phyloP scores from a whole-genome alignment of 768 basidiomycete species.

The Aureoboletus auriporus region DNA sequence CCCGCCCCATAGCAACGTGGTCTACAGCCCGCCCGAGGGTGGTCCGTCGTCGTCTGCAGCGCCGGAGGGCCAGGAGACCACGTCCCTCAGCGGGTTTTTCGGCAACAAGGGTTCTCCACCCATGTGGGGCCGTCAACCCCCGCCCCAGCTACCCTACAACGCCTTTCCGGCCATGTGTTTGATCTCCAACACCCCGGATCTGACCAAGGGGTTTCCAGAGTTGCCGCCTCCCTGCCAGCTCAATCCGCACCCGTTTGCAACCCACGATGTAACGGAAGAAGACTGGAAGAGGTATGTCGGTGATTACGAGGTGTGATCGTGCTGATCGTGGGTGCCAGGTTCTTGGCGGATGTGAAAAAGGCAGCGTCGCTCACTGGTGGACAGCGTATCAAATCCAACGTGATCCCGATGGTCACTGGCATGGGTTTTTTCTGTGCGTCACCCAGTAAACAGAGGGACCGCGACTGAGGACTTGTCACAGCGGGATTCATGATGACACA shows the following conservation, averaged over 20 bases:
- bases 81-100: slow-evolving; percentile 25
- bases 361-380: slow-evolving; percentile 31
- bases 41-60: not conserved
- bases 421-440: slow-evolving; percentile 23
- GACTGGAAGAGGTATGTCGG: slow-evolving; percentile 44
- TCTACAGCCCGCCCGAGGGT: not conserved
- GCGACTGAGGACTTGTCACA: not conserved
- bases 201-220: slow-evolving; percentile 43
- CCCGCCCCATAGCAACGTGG: not conserved
- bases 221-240: slow-evolving; percentile 37
- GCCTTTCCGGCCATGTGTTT: slow-evolving; percentile 29
- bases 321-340: slow-evolving; percentile 25
- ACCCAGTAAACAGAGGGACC: not conserved
- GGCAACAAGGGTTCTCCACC: slow-evolving; percentile 24
- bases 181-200: slow-evolving; percentile 19
- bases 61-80: not conserved
- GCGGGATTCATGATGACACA: slow-evolving; percentile 17
- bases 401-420: slow-evolving; percentile 29
- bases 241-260: slow-evolving; percentile 45
- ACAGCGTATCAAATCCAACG: slow-evolving; percentile 32
- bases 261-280: slow-evolving; percentile 44
- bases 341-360: slow-evolving; percentile 35
- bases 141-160: slow-evolving; percentile 10
- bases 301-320: not conserved
- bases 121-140: slow-evolving; percentile 24